phyloP scores from a whole-genome alignment of 139 green algal species.

The Spirogloea muscicola region DNA sequence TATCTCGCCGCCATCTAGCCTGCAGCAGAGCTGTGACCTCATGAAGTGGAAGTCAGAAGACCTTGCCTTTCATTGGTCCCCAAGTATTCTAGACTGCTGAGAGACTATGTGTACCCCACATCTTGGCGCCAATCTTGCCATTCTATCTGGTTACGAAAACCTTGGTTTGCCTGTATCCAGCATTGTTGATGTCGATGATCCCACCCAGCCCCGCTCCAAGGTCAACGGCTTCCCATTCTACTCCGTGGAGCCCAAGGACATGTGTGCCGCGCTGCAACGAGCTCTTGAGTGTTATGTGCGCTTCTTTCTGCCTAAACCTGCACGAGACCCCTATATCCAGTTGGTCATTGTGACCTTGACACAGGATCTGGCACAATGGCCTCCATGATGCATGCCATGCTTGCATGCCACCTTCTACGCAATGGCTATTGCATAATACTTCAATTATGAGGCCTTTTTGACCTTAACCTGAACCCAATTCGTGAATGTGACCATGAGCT shows the following conservation, averaged over 20 bases:
- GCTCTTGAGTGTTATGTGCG: not conserved
- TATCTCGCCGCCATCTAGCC: too few species aligned
- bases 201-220: not conserved
- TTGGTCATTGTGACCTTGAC: not conserved
- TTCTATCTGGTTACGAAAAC: too few species aligned
- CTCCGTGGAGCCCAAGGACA: not conserved
- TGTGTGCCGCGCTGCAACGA: not conserved
- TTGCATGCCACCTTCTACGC: not conserved
- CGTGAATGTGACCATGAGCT: too few species aligned
- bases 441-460: not conserved
- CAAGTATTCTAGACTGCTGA: too few species aligned
- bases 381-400: not conserved
- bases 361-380: not conserved
- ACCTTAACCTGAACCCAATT: too few species aligned
- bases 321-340: not conserved
- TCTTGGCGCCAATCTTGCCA: too few species aligned
- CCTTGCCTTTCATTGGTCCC: too few species aligned
- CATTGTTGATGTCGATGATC: constrained; percentile 1
- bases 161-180: not conserved
- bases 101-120: too few species aligned
- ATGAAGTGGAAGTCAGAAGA: too few species aligned
- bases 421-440: not conserved
- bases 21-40: too few species aligned
- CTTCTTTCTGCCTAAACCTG: not conserved
- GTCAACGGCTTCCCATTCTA: not conserved